Conservation (phyloP, 495 filamentous ascomycete genomes). For the Xylaria nigripes region DNA sequence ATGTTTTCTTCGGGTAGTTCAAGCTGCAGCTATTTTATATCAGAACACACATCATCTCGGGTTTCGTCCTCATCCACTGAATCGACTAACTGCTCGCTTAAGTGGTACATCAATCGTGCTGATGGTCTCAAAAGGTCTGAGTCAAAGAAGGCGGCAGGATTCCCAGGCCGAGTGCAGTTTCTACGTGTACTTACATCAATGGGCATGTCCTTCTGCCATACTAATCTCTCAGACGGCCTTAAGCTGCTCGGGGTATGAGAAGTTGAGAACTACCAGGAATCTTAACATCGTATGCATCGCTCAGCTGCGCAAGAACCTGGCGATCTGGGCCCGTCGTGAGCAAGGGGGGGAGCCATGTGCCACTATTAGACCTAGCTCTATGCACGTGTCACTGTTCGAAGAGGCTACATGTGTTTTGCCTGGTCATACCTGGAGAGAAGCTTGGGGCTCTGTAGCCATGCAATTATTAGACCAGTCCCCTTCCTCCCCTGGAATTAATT, state of each 20-base stretch:
- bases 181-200: not conserved
- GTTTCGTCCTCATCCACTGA: too few species aligned
- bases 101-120: too few species aligned
- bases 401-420: conserved; percentile 1
- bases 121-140: too few species aligned
- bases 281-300: not conserved
- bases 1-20: too few species aligned
- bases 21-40: too few species aligned
- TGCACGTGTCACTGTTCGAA: not conserved
- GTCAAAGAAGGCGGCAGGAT: too few species aligned
- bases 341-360: not conserved
- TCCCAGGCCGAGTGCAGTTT: too few species aligned
- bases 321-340: not conserved
- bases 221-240: not conserved
- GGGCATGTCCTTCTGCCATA: not conserved
- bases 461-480: not conserved
- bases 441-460: not conserved
- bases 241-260: too few species aligned
- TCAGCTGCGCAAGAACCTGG: not conserved
- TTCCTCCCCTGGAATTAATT: not conserved
- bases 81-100: too few species aligned
- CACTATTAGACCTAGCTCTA: not conserved
- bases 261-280: not conserved
- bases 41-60: too few species aligned
- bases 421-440: not conserved